Evolutionary conservation across 2,329 filamentous ascomycete species (phyloP), one percentile per base, ranked within the genome.

Genomic region (Xylariaceae sp.): DNA sequence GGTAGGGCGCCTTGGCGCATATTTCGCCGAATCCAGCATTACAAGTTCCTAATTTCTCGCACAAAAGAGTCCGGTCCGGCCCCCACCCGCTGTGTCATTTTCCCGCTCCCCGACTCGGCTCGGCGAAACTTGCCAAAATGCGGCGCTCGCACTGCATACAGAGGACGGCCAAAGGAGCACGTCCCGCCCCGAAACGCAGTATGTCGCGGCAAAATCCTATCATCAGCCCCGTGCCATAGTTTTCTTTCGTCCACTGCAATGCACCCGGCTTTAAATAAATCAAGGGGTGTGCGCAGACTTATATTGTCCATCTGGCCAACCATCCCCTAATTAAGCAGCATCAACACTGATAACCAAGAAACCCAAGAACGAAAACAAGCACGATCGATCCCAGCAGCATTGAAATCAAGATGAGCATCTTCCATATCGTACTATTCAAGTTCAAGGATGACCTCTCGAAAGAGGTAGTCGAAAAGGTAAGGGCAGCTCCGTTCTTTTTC

Each of bases 381-480:
- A 26, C 50, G 14, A 53, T n/a, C 12, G n/a, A n/a, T n/a, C n/a
- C 14, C 17, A 17, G 4, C 21, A 39, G 12, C 34, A 5, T 43
- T 33, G n/a, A n/a, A 9, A 33, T 46, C 33, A 53, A 40, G 4
- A 53, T 53, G 50, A 45, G 40, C 1, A 53, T 53, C 41, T 53
- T 53, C 19, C 50, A 53, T 17, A 53, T 53, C 17, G 41, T 53
- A 17, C 41, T 53, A 7, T 53, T 53, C 41, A 53, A 53, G 19
- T 53, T 53, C 41, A 53, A 53, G 16, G 50, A 53, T 33, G 50
- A 53, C 3, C 33, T 53, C 26, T 45, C 40, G 17, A 46, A 46
- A 24, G 41, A 53, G 2, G 19, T 40, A 46, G 26, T 53, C 16
- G 11, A 53, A 29, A 46, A 46, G 23, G 50, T 33, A 28, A 45